phyloP scores from a whole-genome alignment of 257 asterid genomes.

The Solanum bukasovii region DNA sequence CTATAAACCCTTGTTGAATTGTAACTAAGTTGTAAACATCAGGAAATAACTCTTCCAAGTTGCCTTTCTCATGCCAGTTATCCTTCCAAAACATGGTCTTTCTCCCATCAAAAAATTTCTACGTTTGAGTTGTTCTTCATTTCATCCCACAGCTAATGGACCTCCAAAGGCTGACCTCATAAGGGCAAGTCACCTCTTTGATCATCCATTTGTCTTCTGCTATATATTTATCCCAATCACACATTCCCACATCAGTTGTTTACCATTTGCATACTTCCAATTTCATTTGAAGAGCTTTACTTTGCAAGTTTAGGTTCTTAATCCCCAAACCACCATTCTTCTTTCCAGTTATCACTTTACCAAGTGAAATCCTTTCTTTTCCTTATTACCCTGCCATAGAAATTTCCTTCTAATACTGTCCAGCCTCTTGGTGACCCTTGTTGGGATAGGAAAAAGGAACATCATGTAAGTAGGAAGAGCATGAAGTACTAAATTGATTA shows the following conservation, averaged over 20 bases:
- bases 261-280: neutral
- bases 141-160: neutral
- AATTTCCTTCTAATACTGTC: neutral
- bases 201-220: neutral
- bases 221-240: neutral
- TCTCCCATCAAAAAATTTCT: neutral
- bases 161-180: neutral
- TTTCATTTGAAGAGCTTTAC: neutral
- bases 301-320: neutral
- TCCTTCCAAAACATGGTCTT: neutral
- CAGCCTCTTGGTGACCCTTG: neutral
- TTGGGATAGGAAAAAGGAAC: neutral
- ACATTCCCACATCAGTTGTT: neutral
- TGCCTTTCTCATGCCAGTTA: neutral
- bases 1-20: neutral
- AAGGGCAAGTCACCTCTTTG: neutral
- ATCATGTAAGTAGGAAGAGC: neutral
- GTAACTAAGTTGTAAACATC: neutral
- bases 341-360: neutral
- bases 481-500: neutral
- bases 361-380: neutral
- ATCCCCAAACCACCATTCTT: neutral
- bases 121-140: neutral
- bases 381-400: neutral
- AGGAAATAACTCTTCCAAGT: neutral